phyloP scores from a whole-genome alignment of 2,329 filamentous ascomycete species.

The Talaromyces sp. region DNA sequence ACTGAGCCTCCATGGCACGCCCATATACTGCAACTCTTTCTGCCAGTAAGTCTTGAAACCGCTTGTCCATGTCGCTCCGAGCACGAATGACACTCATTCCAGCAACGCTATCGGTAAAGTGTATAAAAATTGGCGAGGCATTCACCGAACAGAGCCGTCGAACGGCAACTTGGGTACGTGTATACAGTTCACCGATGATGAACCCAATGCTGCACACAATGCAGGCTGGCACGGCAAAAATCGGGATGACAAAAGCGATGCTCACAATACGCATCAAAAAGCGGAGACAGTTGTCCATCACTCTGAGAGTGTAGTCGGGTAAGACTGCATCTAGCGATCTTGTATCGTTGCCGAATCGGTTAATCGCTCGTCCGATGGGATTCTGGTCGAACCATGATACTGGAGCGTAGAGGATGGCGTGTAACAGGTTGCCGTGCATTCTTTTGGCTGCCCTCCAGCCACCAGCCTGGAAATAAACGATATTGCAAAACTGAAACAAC shows the following conservation, averaged over 20 bases:
- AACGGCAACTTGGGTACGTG: conserved; percentile 43
- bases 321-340: conserved; percentile 49
- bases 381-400: conserved; percentile 54
- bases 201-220: conserved; percentile 44
- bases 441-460: conserved; percentile 51
- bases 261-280: conserved; percentile 44
- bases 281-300: conserved; percentile 35
- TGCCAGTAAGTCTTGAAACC: conserved; percentile 47
- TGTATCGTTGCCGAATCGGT: conserved; percentile 52
- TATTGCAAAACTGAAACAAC: conserved; percentile 17
- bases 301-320: conserved; percentile 34
- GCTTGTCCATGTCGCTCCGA: conserved; percentile 42
- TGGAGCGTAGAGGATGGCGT: conserved; percentile 48
- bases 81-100: conserved; percentile 50
- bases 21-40: conserved; percentile 45
- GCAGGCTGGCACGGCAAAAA: conserved; percentile 45
- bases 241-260: conserved; percentile 48
- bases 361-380: conserved; percentile 41
- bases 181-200: conserved; percentile 47
- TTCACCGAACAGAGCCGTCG: conserved; percentile 43
- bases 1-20: conserved; percentile 45
- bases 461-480: conserved; percentile 46
- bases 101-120: conserved; percentile 50
- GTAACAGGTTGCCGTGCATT: conserved; percentile 50
- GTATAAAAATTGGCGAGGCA: conserved; percentile 52